Evolutionary conservation across 2,329 filamentous ascomycete species (phyloP).

Genomic region (Nemania sp.): DNA sequence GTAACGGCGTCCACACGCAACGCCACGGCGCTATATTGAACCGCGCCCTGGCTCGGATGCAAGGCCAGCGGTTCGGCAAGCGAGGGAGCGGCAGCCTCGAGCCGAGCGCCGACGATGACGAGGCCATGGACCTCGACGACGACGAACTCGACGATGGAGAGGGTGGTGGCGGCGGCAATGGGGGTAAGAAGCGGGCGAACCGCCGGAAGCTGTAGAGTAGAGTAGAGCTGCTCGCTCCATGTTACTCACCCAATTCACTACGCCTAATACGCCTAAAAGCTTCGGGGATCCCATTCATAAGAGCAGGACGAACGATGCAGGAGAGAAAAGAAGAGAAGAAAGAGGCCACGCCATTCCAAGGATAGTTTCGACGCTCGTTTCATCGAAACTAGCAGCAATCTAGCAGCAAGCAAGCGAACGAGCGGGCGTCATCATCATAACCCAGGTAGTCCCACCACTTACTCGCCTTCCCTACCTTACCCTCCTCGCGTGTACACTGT

Average conservation of each 20-base stretch:
- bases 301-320: too few relatives aligned
- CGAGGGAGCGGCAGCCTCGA: slow-evolving; percentile 40
- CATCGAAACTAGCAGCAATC: neutral
- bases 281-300: too few relatives aligned
- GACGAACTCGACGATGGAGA: slow-evolving; percentile 55
- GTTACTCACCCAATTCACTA: too few relatives aligned
- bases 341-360: too few relatives aligned
- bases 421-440: neutral
- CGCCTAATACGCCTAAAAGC: too few relatives aligned
- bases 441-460: too few relatives aligned
- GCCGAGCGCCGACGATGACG: slow-evolving; percentile 47
- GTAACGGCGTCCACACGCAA: slow-evolving; percentile 25
- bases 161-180: slow-evolving; percentile 37
- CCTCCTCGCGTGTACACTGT: neutral
- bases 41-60: slow-evolving; percentile 32
- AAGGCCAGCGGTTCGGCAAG: slow-evolving; percentile 41
- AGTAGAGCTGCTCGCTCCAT: too few relatives aligned
- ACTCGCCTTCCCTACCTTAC: too few relatives aligned
- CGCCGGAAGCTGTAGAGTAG: slow-evolving; percentile 60
- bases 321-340: too few relatives aligned
- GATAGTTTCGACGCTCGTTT: neutral
- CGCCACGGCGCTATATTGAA: slow-evolving; percentile 36
- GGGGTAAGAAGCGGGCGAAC: slow-evolving; percentile 54
- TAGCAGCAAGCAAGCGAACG: too few relatives aligned
- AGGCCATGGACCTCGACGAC: slow-evolving; percentile 61